Evolutionary conservation across 148 eudicot species (phyloP).

Genomic region (Oxyria digyna): DNA sequence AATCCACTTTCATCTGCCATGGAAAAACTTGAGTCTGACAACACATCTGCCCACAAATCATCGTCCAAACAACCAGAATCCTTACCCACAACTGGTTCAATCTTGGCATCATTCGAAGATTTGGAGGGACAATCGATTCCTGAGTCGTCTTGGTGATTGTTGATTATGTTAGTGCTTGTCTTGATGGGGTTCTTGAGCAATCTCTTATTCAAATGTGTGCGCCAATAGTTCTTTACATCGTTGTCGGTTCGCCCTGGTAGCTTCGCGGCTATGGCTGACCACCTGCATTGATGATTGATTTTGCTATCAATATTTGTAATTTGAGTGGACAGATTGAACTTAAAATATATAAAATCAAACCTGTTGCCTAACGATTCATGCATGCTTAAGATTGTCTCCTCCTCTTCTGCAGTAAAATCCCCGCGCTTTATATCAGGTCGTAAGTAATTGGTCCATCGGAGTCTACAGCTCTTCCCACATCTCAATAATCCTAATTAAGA

Average conservation of each 20-base stretch:
- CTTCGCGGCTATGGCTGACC: slow-evolving; percentile 78
- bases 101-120: background rate
- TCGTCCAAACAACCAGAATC: background rate
- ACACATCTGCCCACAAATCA: slow-evolving; percentile 1
- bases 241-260: slow-evolving; percentile 73
- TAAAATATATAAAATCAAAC: slow-evolving; percentile 17
- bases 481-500: slow-evolving; percentile 1
- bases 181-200: background rate
- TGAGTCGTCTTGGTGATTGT: too few species aligned
- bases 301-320: too few species aligned
- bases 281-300: slow-evolving; percentile 45
- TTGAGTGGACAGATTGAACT: too few species aligned
- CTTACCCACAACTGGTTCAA: background rate
- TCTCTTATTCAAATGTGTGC: slow-evolving; percentile 58
- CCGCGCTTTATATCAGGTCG: slow-evolving; percentile 7
- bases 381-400: slow-evolving; percentile 44
- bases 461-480: slow-evolving; percentile 6
- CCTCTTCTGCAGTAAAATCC: slow-evolving; percentile 52
- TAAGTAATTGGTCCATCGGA: slow-evolving; percentile 5
- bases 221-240: slow-evolving; percentile 75
- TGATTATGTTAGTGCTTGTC: background rate
- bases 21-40: background rate
- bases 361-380: slow-evolving; percentile 56
- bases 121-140: too few species aligned
- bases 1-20: background rate